Evolutionary conservation across 768 basidiomycete genomes (phyloP).

Genomic region (Strobilomyces confusus): DNA sequence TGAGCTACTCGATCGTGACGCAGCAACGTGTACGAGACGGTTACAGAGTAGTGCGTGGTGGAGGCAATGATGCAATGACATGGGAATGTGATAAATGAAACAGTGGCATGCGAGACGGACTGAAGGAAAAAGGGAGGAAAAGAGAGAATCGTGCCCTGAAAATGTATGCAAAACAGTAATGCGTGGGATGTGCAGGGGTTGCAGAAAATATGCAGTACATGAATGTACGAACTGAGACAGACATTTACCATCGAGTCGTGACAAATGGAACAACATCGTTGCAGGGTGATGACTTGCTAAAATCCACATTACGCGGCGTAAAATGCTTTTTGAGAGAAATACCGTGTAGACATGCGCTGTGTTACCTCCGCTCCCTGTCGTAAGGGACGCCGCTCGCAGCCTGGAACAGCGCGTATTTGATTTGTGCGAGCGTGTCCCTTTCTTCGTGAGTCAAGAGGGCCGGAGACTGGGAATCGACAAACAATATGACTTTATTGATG

Average conservation of each 20-base stretch:
- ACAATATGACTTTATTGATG: slow-evolving; percentile 50
- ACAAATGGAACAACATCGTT: slow-evolving; percentile 10
- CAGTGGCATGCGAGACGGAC: slow-evolving; percentile 22
- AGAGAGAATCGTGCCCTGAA: slow-evolving; percentile 13
- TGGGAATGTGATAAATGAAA: slow-evolving; percentile 14
- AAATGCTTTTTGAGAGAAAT: slow-evolving; percentile 19
- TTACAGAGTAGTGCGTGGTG: slow-evolving; percentile 5
- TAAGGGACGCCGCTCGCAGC: slow-evolving; percentile 36
- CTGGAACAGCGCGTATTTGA: slow-evolving; percentile 55
- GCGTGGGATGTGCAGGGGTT: slow-evolving; percentile 23
- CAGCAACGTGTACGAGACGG: slow-evolving; percentile 14
- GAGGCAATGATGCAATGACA: slow-evolving; percentile 19
- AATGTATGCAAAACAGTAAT: slow-evolving; percentile 16
- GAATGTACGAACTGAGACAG: slow-evolving; percentile 11
- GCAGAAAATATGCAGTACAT: slow-evolving; percentile 22
- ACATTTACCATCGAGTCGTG: slow-evolving; percentile 22
- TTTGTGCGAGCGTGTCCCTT: slow-evolving; percentile 39
- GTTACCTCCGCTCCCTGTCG: slow-evolving; percentile 32
- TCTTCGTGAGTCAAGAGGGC: slow-evolving; percentile 32
- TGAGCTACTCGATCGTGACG: slow-evolving; percentile 5
- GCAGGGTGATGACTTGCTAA: slow-evolving; percentile 6
- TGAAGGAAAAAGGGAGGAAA: slow-evolving; percentile 6
- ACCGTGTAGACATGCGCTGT: neutral
- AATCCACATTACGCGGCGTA: slow-evolving; percentile 12
- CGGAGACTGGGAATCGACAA: slow-evolving; percentile 41